phyloP scores from a whole-genome alignment of 192 early-diverging fungal species.

The Backusella parvicylindrica region DNA sequence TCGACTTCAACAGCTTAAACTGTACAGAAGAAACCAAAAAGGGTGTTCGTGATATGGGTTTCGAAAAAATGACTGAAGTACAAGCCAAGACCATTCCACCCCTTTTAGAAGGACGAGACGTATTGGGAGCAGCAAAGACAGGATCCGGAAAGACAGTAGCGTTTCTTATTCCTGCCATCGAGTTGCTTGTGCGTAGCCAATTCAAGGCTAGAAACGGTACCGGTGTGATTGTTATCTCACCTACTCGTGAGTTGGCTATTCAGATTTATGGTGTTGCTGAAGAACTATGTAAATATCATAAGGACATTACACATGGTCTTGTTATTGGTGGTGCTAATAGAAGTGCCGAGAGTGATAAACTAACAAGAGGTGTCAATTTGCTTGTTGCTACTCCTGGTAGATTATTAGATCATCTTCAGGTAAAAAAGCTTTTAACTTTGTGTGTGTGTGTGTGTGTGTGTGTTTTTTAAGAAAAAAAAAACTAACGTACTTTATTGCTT shows the following conservation, averaged over 20 bases:
- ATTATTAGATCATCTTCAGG: conserved; percentile 96
- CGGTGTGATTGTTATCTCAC: conserved; percentile 92
- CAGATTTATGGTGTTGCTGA: conserved; percentile 99
- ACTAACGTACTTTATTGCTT: conserved; percentile 10
- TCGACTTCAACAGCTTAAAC: conserved; percentile 72
- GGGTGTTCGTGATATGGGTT: conserved; percentile 89
- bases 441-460: background rate
- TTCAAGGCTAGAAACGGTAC: conserved; percentile 98
- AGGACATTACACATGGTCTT: conserved; percentile 94
- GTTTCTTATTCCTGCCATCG: conserved; percentile 94
- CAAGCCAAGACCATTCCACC: conserved; percentile 95
- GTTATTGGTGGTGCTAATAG: conserved; percentile 98
- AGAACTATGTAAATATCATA: conserved; percentile 89
- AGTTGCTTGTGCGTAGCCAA: conserved; percentile 82
- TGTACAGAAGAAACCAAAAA: conserved; percentile 79
- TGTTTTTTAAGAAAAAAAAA: too few species aligned
- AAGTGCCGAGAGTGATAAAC: conserved; percentile 93
- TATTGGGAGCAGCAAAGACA: conserved; percentile 98
- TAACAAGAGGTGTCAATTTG: conserved; percentile 94
- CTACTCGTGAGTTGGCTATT: conserved; percentile 96
- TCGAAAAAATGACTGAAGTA: conserved; percentile 93
- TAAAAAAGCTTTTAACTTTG: conserved; percentile 10
- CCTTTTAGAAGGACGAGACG: conserved; percentile 93
- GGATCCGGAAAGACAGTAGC: conserved; percentile 96
- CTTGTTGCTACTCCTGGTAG: conserved; percentile 96